Percentiles rank a stretch among this genome's conserved stretches.
Evolutionary conservation across 345 rosid genomes (phyloP).

Genomic region (Hirschfeldia incana): DNA sequence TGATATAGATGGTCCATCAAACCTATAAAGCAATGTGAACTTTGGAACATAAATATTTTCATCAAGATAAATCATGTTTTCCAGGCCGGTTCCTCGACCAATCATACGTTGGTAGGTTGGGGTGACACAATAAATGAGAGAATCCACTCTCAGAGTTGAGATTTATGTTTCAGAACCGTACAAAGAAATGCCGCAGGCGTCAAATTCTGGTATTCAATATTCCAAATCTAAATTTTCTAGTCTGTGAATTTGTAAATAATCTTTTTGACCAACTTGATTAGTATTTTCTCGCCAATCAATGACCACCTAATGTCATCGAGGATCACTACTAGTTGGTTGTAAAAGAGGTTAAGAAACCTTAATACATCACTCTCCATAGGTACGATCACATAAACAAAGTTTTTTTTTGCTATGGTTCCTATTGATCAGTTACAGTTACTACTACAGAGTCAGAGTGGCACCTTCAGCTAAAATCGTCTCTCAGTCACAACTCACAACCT

Average conservation of each 20-base stretch:
- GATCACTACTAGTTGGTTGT: not conserved
- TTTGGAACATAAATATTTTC: not conserved
- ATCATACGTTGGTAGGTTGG: not conserved
- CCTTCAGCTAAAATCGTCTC: no score
- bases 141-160: not conserved
- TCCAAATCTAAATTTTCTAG: not conserved
- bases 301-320: not conserved
- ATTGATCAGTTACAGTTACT: no score
- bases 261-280: not conserved
- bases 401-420: not conserved
- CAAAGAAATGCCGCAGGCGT: not conserved
- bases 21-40: conserved; percentile 9
- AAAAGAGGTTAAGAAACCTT: not conserved
- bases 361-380: not conserved
- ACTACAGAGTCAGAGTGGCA: no score
- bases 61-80: conserved; percentile 11
- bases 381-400: not conserved
- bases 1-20: conserved; percentile 26
- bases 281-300: not conserved
- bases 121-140: not conserved
- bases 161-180: not conserved
- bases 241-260: not conserved
- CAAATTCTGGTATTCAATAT: not conserved
- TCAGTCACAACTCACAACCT: no score
- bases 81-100: conserved; percentile 4